These are phyloP conservation scores for Leptographium lundbergii DNA, from an alignment of 2,329 filamentous ascomycete genomes.

Conservation along the genomic window DNA sequence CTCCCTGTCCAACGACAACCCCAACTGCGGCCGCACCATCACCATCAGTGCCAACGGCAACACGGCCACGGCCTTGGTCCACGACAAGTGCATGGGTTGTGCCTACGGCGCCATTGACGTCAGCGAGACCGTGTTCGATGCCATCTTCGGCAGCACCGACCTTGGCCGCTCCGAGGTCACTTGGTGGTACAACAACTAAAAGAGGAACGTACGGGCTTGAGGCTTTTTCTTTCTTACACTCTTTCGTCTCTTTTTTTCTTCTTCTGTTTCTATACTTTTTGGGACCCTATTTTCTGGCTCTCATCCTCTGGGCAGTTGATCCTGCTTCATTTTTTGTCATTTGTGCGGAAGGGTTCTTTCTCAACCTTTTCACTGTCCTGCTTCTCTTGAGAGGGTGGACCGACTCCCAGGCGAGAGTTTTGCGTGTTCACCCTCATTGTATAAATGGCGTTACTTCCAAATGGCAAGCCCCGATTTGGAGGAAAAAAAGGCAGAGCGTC, in stretches of 20 bases:
- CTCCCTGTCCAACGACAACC: constrained; percentile 49
- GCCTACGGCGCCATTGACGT: constrained; percentile 38
- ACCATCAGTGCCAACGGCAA: constrained; percentile 46
- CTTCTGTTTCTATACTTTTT: neutral
- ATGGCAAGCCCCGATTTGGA: neutral
- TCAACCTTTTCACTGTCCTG: neutral
- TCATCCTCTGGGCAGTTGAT: neutral
- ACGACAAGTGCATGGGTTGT: constrained; percentile 70
- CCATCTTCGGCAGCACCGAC: constrained; percentile 29
- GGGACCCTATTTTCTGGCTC: neutral
- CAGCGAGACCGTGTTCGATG: constrained; percentile 27
- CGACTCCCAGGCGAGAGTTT: constrained; percentile 2
- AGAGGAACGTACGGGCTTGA: neutral
- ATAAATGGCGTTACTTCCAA: neutral
- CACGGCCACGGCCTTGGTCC: constrained; percentile 43
- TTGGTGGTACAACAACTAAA: constrained; percentile 18
- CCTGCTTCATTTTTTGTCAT: neutral
- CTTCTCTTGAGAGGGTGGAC: neutral
- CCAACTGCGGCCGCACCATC: constrained; percentile 57
- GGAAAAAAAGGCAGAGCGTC: neutral
- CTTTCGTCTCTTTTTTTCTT: neutral
- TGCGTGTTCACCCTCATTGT: neutral
- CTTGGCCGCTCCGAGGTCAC: constrained; percentile 20
- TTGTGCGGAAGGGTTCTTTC: neutral
- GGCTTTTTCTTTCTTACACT: neutral